Conservation (phyloP, 805 yeast genomes). For the Candida nitratophila region DNA sequence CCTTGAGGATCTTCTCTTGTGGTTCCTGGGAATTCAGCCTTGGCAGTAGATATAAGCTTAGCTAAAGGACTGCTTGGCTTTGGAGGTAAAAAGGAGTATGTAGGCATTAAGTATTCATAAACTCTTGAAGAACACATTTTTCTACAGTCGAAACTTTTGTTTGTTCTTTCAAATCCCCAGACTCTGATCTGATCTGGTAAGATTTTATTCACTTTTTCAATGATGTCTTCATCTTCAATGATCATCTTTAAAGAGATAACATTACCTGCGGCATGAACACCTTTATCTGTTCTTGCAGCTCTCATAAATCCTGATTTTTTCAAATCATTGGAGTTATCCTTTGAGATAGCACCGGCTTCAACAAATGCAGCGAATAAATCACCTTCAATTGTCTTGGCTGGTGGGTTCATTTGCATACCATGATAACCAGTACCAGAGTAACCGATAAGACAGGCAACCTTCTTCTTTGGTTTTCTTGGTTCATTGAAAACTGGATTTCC, state of each 20-base stretch:
- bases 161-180: conserved; percentile 89
- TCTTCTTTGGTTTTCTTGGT: conserved; percentile 70
- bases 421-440: conserved; percentile 96
- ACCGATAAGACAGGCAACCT: conserved; percentile 86
- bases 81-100: conserved; percentile 88
- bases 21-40: conserved; percentile 47
- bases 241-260: conserved; percentile 79
- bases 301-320: conserved; percentile 84
- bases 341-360: conserved; percentile 81
- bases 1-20: conserved; percentile 64
- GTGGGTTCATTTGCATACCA: conserved; percentile 93
- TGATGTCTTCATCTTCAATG: conserved; percentile 71
- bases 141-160: conserved; percentile 89
- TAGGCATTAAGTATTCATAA: conserved; percentile 90
- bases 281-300: conserved; percentile 88
- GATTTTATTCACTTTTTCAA: conserved; percentile 61
- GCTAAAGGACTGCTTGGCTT: conserved; percentile 66
- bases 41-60: conserved; percentile 48
- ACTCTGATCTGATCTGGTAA: conserved; percentile 84
- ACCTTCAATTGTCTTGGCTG: conserved; percentile 83
- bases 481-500: conserved; percentile 58
- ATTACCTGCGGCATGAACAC: conserved; percentile 97
- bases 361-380: conserved; percentile 79
- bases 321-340: conserved; percentile 80
- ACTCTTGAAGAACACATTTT: conserved; percentile 94